Evolutionary conservation across 1,284 basidiomycete species (phyloP).

Genomic region (Ceratobasidium sp.): DNA sequence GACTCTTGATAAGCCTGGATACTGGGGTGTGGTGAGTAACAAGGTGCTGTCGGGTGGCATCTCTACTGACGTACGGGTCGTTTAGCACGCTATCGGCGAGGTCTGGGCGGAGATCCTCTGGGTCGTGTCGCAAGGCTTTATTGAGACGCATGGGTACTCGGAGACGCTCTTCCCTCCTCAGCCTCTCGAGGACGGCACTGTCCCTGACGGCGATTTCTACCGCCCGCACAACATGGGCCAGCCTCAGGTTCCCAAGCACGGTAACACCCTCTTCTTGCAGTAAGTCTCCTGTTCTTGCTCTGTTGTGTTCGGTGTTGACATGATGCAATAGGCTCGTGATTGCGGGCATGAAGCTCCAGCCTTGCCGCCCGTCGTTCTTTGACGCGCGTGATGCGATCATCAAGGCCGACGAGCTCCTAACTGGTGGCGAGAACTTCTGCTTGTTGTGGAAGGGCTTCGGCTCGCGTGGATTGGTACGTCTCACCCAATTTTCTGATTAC

Average conservation of each 20-base stretch:
- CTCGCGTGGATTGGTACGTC: slow-evolving; percentile 70
- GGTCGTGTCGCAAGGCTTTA: slow-evolving; percentile 79
- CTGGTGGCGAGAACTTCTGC: slow-evolving; percentile 92
- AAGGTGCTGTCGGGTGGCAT: slow-evolving; percentile 12
- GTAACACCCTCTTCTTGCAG: slow-evolving; percentile 89
- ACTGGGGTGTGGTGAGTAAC: slow-evolving; percentile 74
- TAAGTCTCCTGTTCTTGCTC: slow-evolving; percentile 51
- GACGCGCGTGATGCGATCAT: slow-evolving; percentile 93
- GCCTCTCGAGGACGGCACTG: slow-evolving; percentile 66
- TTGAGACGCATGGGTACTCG: slow-evolving; percentile 83
- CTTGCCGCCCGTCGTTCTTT: slow-evolving; percentile 91
- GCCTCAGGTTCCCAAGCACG: slow-evolving; percentile 86
- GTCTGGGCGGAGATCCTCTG: slow-evolving; percentile 97
- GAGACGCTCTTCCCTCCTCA: slow-evolving; percentile 83
- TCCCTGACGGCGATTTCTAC: slow-evolving; percentile 81
- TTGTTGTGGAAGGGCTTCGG: slow-evolving; percentile 90
- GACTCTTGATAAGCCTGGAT: slow-evolving; percentile 93
- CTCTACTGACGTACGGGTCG: slow-evolving; percentile 42
- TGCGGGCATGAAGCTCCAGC: slow-evolving; percentile 94
- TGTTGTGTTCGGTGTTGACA: slow-evolving; percentile 3
- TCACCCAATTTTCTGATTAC: background rate
- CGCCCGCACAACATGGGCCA: slow-evolving; percentile 59
- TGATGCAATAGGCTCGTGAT: slow-evolving; percentile 70
- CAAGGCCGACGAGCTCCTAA: slow-evolving; percentile 89
- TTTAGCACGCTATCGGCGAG: slow-evolving; percentile 84